Conservation (phyloP, 768 basidiomycete genomes). For the Termitomyces sp. region DNA sequence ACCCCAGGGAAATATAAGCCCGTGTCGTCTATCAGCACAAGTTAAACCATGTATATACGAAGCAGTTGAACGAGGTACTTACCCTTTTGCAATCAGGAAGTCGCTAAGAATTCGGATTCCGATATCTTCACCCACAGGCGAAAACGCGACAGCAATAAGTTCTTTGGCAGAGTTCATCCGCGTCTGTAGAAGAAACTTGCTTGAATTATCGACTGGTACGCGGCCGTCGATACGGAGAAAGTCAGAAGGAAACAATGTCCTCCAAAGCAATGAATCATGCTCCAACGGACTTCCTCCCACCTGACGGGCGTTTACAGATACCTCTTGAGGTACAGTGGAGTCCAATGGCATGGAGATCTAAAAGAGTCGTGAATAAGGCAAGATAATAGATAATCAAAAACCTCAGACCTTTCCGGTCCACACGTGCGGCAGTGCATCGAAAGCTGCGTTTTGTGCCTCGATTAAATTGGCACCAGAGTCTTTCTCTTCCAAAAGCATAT, state of each 20-base stretch:
- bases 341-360: slow-evolving; percentile 82
- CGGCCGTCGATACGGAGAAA: slow-evolving; percentile 78
- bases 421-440: slow-evolving; percentile 55
- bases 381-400: background rate
- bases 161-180: slow-evolving; percentile 75
- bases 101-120: slow-evolving; percentile 59
- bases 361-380: slow-evolving; percentile 7
- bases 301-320: slow-evolving; percentile 66
- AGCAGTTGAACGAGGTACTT: slow-evolving; percentile 19
- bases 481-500: slow-evolving; percentile 76
- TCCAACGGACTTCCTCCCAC: slow-evolving; percentile 68
- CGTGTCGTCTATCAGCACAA: slow-evolving; percentile 61
- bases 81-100: slow-evolving; percentile 73
- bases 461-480: slow-evolving; percentile 32
- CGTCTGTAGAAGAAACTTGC: slow-evolving; percentile 75
- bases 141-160: slow-evolving; percentile 71
- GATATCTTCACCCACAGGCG: slow-evolving; percentile 44
- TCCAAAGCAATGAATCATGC: slow-evolving; percentile 62
- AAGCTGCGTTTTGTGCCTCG: slow-evolving; percentile 41
- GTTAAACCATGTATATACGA: slow-evolving; percentile 7
- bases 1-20: slow-evolving; percentile 85
- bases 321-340: slow-evolving; percentile 62
- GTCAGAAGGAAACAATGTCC: slow-evolving; percentile 66
- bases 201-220: slow-evolving; percentile 70
- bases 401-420: slow-evolving; percentile 71